Conservation (phyloP, 2,329 filamentous ascomycete genomes). For the Ophiostoma himal-ulmi region DNA sequence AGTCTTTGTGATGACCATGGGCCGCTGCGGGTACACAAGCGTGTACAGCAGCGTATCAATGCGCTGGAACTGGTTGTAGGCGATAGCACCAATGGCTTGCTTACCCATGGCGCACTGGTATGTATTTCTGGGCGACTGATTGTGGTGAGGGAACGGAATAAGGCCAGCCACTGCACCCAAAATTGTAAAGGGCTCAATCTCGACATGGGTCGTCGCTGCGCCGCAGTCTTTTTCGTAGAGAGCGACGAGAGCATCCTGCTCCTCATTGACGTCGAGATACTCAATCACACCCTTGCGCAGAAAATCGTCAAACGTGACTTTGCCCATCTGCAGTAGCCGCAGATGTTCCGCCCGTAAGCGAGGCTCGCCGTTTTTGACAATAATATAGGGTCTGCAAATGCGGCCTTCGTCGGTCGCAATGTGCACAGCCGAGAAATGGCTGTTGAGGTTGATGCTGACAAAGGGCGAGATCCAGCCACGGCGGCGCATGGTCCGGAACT, state of each 20-base stretch:
- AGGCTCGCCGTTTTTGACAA: conserved; percentile 81
- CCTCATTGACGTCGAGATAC: conserved; percentile 96
- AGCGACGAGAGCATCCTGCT: conserved; percentile 91
- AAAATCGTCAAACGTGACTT: conserved; percentile 89
- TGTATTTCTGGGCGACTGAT: conserved; percentile 96
- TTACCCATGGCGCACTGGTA: conserved; percentile 99
- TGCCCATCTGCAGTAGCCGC: conserved; percentile 73
- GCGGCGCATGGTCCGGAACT: conserved; percentile 79
- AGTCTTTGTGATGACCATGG: conserved; percentile 94
- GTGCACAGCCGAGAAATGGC: conserved; percentile 84
- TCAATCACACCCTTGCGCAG: conserved; percentile 84
- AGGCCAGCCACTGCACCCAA: conserved; percentile 91
- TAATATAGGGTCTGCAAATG: conserved; percentile 91
- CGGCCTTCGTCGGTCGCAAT: conserved; percentile 96
- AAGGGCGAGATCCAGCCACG: conserved; percentile 93
- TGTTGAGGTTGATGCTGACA: conserved; percentile 93
- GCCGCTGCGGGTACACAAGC: conserved; percentile 94
- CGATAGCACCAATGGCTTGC: conserved; percentile 97
- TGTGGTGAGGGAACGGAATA: conserved; percentile 97
- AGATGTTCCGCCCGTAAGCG: conserved; percentile 75
- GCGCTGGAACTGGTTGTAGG: conserved; percentile 94
- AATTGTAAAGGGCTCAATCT: conserved; percentile 97
- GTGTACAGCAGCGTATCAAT: conserved; percentile 96
- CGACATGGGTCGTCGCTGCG: conserved; percentile 80
- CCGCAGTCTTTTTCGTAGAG: conserved; percentile 82